phyloP scores from a whole-genome alignment of 345 rosid genomes.

The Excoecaria cochinchinensis region DNA sequence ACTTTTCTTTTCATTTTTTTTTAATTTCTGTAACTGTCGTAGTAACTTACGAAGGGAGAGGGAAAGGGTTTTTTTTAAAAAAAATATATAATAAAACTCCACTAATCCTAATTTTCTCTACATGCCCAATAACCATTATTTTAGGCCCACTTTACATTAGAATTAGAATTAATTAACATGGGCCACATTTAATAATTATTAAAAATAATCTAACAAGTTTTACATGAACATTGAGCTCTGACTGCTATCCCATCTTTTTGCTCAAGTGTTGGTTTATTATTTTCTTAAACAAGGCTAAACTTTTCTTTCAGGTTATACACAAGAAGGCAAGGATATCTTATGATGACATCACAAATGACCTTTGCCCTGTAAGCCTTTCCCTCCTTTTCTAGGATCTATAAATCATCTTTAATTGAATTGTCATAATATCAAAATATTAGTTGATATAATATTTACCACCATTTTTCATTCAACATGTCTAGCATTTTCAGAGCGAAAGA shows the following conservation, averaged over 20 bases:
- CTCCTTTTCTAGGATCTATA: background rate
- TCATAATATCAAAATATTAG: background rate
- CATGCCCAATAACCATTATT: too few relatives aligned
- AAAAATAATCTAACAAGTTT: too few relatives aligned
- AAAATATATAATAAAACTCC: too few relatives aligned
- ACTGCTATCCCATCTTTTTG: background rate
- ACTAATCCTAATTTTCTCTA: too few relatives aligned
- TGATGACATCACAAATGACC: constrained; percentile 91
- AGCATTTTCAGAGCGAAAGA: background rate
- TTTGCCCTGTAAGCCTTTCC: constrained; percentile 77
- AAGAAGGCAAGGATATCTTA: constrained; percentile 94
- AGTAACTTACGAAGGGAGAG: too few relatives aligned
- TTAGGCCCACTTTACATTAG: too few relatives aligned
- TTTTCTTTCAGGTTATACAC: constrained; percentile 78
- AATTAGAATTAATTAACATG: too few relatives aligned
- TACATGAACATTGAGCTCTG: background rate
- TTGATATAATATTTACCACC: background rate
- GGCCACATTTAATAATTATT: too few relatives aligned
- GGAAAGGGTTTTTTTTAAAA: too few relatives aligned
- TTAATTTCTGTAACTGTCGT: too few relatives aligned
- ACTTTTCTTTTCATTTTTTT: too few relatives aligned
- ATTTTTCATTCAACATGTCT: too few relatives aligned
- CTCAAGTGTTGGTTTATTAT: background rate
- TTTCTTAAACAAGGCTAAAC: background rate
- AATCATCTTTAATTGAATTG: background rate